phyloP scores from a whole-genome alignment of 768 basidiomycete species.

The Lentinus brumalis region DNA sequence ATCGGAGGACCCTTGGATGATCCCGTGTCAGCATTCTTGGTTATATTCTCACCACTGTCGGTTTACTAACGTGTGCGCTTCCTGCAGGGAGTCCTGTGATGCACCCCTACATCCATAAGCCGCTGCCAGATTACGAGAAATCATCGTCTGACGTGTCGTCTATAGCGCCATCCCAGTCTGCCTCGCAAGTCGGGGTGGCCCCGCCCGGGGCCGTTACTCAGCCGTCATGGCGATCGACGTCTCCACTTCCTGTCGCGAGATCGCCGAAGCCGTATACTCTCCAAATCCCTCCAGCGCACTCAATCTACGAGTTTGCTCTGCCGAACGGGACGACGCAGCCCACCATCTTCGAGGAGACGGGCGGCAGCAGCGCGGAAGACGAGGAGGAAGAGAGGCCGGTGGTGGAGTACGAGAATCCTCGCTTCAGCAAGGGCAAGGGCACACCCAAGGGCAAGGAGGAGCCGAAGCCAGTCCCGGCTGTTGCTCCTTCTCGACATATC shows the following conservation, averaged over 20 bases:
- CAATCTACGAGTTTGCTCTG: constrained; percentile 43
- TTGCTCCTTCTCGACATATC: constrained; percentile 7
- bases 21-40: constrained; percentile 2
- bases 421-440: constrained; percentile 36
- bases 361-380: constrained; percentile 39
- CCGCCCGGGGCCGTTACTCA: not conserved
- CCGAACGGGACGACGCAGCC: constrained; percentile 23
- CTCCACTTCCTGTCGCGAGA: constrained; percentile 16
- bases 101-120: constrained; percentile 24
- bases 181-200: constrained; percentile 54
- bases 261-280: constrained; percentile 28
- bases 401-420: constrained; percentile 57
- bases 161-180: constrained; percentile 75
- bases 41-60: not conserved
- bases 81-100: constrained; percentile 9
- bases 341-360: constrained; percentile 26
- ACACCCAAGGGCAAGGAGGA: not conserved
- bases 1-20: constrained; percentile 2
- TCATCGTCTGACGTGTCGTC: constrained; percentile 59
- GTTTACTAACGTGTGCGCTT: not conserved
- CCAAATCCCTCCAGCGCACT: constrained; percentile 54
- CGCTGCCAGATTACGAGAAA: constrained; percentile 19
- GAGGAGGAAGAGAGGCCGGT: constrained; percentile 40
- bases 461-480: not conserved
- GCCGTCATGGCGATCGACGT: constrained; percentile 21